Evolutionary conservation across 106 monocot species (phyloP).

Genomic region (Xerophyta viscosa): DNA sequence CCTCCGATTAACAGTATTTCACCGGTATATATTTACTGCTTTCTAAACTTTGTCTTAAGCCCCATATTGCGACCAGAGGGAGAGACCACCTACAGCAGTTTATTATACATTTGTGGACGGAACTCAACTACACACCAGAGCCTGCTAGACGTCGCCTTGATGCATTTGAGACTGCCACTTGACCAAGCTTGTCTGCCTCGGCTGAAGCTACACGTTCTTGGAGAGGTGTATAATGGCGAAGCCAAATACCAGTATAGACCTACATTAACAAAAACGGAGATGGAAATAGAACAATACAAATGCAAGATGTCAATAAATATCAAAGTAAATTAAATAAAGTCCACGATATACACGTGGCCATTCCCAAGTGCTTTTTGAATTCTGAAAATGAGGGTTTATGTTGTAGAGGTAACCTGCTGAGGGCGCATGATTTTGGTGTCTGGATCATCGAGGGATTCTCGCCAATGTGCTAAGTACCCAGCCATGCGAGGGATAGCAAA

Average conservation of each 20-base stretch:
- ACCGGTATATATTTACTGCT: no score
- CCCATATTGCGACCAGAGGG: no score
- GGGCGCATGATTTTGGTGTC: conserved; percentile 99
- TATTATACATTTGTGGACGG: no score
- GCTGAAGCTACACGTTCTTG: conserved; percentile 31
- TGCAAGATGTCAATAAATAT: neutral
- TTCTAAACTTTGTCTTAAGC: no score
- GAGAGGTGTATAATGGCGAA: conserved; percentile 63
- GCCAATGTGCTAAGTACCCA: conserved; percentile 92
- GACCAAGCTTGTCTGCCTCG: conserved; percentile 47
- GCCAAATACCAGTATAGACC: conserved; percentile 91
- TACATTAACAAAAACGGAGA: conserved; percentile 8
- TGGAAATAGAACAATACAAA: neutral
- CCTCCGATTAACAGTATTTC: no score
- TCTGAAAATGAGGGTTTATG: neutral
- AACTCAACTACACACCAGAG: conserved; percentile 39
- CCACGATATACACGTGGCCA: no score
- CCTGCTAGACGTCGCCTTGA: conserved; percentile 65
- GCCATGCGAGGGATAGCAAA: conserved; percentile 98
- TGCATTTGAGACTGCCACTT: conserved; percentile 84
- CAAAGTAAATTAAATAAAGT: no score
- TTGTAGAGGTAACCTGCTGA: conserved; percentile 57
- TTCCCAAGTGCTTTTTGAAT: neutral
- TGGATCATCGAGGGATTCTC: conserved; percentile 98
- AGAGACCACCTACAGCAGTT: no score